phyloP scores from a whole-genome alignment of 352 stramenopile genomes.

The Phytophthora pistaciae region DNA sequence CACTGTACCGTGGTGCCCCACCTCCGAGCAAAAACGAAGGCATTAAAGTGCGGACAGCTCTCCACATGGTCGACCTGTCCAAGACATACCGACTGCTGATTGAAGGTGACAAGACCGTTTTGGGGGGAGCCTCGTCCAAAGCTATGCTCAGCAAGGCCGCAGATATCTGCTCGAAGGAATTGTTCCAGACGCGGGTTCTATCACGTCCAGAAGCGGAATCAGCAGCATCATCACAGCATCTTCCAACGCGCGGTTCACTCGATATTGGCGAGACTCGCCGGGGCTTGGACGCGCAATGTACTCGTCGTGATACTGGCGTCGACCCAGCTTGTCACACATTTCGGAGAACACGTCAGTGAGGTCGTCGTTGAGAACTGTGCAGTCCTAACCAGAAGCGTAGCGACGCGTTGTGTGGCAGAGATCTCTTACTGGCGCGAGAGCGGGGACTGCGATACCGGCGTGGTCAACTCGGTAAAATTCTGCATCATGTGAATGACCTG shows the following conservation, averaged over 20 bases:
- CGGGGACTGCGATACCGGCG: too few species aligned
- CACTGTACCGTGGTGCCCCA: conserved; percentile 21
- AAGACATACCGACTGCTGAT: conserved; percentile 30
- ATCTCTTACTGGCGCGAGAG: too few species aligned
- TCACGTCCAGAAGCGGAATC: conserved; percentile 42
- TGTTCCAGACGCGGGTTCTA: conserved; percentile 39
- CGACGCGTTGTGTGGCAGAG: too few species aligned
- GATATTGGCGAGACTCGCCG: conserved; percentile 18
- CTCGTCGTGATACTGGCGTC: conserved; percentile 21
- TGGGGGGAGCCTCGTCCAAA: conserved; percentile 31
- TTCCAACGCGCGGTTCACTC: conserved; percentile 22
- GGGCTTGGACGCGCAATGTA: conserved; percentile 10
- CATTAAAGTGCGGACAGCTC: conserved; percentile 25
- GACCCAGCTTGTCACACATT: conserved; percentile 37
- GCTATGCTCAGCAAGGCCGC: conserved; percentile 26
- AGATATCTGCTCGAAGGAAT: conserved; percentile 29
- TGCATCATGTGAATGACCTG: too few species aligned
- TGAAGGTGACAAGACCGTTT: conserved; percentile 32
- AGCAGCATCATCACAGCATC: conserved; percentile 30
- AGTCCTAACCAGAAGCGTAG: too few species aligned
- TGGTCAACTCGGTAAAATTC: too few species aligned
- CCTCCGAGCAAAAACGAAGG: conserved; percentile 7
- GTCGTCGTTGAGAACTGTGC: conserved; percentile 47
- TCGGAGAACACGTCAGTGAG: conserved; percentile 36
- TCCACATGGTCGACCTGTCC: conserved; percentile 42